Percentiles rank a stretch among this genome's conserved stretches.
These are phyloP conservation scores for Ogataea hybrid DNA, from an alignment of 1,139 yeast species.

Conservation along the genomic window DNA sequence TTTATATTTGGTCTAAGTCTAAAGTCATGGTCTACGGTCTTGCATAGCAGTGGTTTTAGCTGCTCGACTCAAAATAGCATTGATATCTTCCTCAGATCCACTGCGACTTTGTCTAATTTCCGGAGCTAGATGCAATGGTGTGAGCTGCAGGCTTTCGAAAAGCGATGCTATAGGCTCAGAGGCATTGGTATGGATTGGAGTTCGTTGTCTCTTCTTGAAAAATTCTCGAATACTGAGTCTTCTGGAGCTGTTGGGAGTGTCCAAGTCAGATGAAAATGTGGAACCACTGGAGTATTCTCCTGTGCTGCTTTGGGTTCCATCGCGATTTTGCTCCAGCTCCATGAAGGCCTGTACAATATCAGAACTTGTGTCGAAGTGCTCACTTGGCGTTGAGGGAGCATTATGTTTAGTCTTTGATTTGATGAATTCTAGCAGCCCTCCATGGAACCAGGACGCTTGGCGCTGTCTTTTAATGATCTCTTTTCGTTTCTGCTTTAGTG, in stretches of 20 bases:
- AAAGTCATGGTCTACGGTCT: too few relatives aligned
- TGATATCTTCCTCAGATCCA: too few relatives aligned
- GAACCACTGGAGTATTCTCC: conserved; percentile 4
- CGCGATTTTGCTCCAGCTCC: background rate
- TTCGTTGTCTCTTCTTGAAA: conserved; percentile 1
- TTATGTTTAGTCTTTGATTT: conserved; percentile 2
- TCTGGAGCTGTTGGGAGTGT: conserved; percentile 2
- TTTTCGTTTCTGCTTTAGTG: conserved; percentile 14
- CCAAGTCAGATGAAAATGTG: conserved; percentile 5
- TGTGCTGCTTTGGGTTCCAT: background rate
- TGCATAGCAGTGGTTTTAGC: too few relatives aligned
- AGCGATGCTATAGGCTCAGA: background rate
- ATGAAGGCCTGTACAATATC: background rate
- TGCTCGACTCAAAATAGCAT: too few relatives aligned
- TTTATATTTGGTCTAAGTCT: too few relatives aligned
- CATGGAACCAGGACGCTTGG: conserved; percentile 12
- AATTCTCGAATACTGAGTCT: conserved; percentile 8
- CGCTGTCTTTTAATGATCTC: conserved; percentile 13
- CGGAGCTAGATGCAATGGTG: background rate
- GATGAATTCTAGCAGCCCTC: conserved; percentile 8
- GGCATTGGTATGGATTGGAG: background rate
- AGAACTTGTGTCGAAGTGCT: conserved; percentile 1
- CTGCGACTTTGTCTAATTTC: too few relatives aligned
- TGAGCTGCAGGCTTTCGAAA: background rate
- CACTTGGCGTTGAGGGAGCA: background rate